Evolutionary conservation across 208 protist species (phyloP).

Genomic region (Trypanosomatidae sp.): DNA sequence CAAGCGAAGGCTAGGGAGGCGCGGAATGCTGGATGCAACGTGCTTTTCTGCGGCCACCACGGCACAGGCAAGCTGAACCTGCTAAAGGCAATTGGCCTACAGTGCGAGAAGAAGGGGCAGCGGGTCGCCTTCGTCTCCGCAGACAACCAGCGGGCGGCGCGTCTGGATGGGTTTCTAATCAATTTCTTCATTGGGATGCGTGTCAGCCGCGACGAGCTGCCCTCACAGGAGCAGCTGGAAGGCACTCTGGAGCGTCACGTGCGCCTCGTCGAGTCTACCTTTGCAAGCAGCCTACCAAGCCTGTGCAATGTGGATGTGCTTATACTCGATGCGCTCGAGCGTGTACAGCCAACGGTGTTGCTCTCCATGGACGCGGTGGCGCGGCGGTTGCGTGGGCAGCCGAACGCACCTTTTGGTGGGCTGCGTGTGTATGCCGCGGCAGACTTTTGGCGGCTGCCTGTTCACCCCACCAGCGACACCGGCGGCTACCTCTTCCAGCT

Average conservation of each 20-base stretch:
- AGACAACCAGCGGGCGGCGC: slow-evolving; percentile 56
- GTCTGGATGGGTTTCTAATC: slow-evolving; percentile 66
- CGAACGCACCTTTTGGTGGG: slow-evolving; percentile 69
- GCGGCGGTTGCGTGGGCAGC: slow-evolving; percentile 45
- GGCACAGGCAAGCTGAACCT: slow-evolving; percentile 83
- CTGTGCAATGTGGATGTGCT: slow-evolving; percentile 72
- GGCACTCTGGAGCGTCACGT: slow-evolving; percentile 82
- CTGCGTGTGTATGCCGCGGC: slow-evolving; percentile 79
- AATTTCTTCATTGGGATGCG: slow-evolving; percentile 84
- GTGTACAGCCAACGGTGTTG: slow-evolving; percentile 53
- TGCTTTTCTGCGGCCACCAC: slow-evolving; percentile 77
- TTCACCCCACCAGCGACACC: slow-evolving; percentile 79
- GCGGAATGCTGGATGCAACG: slow-evolving; percentile 42
- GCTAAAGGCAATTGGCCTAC: slow-evolving; percentile 71
- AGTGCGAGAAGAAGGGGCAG: slow-evolving; percentile 40
- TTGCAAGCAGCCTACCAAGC: slow-evolving; percentile 65
- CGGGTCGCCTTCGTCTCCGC: slow-evolving; percentile 81
- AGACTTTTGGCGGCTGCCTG: slow-evolving; percentile 84
- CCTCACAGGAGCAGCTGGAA: slow-evolving; percentile 87
- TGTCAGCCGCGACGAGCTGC: slow-evolving; percentile 68
- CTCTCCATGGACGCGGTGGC: slow-evolving; percentile 79
- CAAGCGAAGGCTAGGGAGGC: slow-evolving; percentile 41
- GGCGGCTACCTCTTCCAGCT: slow-evolving; percentile 86
- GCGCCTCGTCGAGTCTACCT: slow-evolving; percentile 72
- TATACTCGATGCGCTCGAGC: slow-evolving; percentile 75